phyloP scores from a whole-genome alignment of 2,329 filamentous ascomycete species.

The Helotiales sp. region DNA sequence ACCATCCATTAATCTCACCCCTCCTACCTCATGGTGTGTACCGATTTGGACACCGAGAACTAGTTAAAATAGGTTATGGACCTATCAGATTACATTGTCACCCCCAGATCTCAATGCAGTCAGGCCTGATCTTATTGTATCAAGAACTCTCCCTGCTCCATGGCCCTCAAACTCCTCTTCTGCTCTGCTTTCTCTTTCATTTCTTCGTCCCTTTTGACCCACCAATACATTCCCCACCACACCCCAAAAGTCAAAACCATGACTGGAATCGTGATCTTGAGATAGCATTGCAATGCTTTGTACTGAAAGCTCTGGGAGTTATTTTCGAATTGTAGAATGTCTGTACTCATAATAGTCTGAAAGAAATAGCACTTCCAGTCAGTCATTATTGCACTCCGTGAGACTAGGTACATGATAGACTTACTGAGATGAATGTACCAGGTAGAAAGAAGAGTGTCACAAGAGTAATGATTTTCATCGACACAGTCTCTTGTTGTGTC shows the following conservation, averaged over 20 bases:
- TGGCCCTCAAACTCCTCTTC: background rate
- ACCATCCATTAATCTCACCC: background rate
- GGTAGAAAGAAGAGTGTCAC: conserved; percentile 45
- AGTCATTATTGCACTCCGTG: background rate
- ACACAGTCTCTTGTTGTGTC: conserved; percentile 41
- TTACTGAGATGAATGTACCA: conserved; percentile 44
- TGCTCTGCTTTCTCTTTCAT: background rate
- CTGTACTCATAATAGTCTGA: conserved; percentile 4
- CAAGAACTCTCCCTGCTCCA: background rate
- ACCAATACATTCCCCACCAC: background rate
- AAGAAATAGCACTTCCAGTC: background rate
- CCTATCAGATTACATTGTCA: no score
- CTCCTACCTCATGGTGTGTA: background rate
- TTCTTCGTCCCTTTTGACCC: background rate
- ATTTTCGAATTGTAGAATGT: background rate
- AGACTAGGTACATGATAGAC: conserved; percentile 2
- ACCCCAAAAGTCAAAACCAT: background rate
- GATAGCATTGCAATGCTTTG: background rate
- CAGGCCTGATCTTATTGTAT: no score
- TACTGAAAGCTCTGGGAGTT: background rate
- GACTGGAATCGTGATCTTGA: background rate
- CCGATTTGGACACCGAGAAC: background rate
- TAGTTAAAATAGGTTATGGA: background rate
- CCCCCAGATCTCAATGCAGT: no score
- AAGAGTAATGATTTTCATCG: conserved; percentile 43